Conservation (phyloP, 2,329 filamentous ascomycete genomes). For the Hypomyces perniciosus region DNA sequence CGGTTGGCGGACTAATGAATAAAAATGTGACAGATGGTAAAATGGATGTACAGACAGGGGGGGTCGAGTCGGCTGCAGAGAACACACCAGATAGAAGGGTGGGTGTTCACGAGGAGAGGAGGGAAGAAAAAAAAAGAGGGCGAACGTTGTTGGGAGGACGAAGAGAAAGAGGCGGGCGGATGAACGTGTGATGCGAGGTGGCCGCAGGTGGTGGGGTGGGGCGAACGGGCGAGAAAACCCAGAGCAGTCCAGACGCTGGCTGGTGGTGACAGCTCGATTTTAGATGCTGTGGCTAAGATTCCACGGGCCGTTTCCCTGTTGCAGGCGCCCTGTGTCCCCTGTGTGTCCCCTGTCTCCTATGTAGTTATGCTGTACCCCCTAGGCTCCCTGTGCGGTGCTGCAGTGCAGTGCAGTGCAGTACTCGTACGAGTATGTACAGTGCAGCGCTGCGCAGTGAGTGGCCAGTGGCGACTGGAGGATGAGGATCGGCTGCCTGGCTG, state of each 20-base stretch:
- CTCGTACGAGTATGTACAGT: neutral
- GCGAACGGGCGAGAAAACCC: neutral
- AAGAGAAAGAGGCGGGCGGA: slow-evolving; percentile 5
- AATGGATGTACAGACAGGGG: slow-evolving; percentile 8
- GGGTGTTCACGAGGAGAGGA: neutral
- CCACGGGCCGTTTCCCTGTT: slow-evolving; percentile 4
- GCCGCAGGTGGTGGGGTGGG: slow-evolving; percentile 11
- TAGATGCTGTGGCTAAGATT: neutral
- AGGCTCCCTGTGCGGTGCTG: neutral
- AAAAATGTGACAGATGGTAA: slow-evolving; percentile 2
- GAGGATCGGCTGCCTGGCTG: slow-evolving; percentile 8
- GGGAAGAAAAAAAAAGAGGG: slow-evolving; percentile 1
- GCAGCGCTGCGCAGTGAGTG: slow-evolving; percentile 1
- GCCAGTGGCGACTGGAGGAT: neutral
- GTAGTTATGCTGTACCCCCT: too few relatives aligned
- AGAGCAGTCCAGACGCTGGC: slow-evolving; percentile 2
- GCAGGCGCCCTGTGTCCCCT: neutral
- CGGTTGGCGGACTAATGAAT: slow-evolving; percentile 4
- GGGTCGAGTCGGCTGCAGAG: slow-evolving; percentile 2
- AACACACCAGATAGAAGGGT: neutral
- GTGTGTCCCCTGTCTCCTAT: too few relatives aligned
- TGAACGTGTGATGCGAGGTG: neutral
- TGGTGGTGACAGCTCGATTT: slow-evolving; percentile 5
- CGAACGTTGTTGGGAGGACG: neutral
- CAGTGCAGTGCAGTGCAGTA: slow-evolving; percentile 7